phyloP scores from a whole-genome alignment of 176 grass and related monocot species.

The maize (Zea mays) region DNA sequence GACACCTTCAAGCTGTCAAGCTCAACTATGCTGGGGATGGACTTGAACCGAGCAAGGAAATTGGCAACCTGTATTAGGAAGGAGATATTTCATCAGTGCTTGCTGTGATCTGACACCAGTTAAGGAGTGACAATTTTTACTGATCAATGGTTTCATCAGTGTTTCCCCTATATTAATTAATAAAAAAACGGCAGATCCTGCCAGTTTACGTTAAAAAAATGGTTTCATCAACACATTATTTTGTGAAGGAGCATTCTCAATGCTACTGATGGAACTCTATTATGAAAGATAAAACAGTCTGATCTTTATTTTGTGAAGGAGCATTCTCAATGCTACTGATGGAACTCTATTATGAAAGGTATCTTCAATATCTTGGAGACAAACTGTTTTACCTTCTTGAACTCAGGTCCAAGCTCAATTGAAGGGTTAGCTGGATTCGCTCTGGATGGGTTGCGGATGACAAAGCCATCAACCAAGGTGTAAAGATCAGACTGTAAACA shows the following conservation, averaged over 20 bases:
- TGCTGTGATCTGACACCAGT: background rate
- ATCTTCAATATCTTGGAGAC: slow-evolving; percentile 1
- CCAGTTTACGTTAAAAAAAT: too few species aligned
- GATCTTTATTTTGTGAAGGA: background rate
- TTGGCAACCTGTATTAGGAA: slow-evolving; percentile 60
- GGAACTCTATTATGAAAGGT: background rate
- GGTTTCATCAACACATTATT: background rate
- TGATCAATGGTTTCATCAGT: background rate
- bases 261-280: background rate
- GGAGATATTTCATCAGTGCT: background rate
- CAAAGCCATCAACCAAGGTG: slow-evolving; percentile 91
- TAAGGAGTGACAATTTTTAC: background rate
- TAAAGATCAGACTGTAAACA: slow-evolving; percentile 87
- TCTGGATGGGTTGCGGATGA: slow-evolving; percentile 86
- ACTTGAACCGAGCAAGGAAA: slow-evolving; percentile 84
- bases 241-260: background rate
- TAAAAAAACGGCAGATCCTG: too few species aligned
- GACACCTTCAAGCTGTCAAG: slow-evolving; percentile 95
- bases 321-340: background rate
- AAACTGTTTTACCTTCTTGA: slow-evolving; percentile 73
- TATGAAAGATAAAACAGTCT: too few species aligned
- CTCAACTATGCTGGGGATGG: slow-evolving; percentile 93
- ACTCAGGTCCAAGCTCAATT: slow-evolving; percentile 92
- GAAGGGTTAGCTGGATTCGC: slow-evolving; percentile 74
- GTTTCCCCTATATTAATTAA: too few species aligned